Conservation (phyloP, 106 monocot species). For the Platanthera guangdongensis region DNA sequence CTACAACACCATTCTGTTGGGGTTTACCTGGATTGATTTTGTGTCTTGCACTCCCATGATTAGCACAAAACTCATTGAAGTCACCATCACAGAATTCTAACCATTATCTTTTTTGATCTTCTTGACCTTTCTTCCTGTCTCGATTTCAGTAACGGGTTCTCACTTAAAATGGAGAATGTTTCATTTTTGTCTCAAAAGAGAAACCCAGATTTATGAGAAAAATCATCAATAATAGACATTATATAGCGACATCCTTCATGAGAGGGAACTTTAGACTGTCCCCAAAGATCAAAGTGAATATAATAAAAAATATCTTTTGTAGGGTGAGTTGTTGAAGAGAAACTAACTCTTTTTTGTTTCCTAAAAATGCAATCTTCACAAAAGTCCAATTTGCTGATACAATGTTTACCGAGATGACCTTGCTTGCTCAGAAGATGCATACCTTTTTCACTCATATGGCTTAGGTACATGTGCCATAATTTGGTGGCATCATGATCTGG, state of each 20-base stretch:
- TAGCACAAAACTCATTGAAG: neutral
- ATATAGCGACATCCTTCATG: slow-evolving; percentile 2
- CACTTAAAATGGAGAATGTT: neutral
- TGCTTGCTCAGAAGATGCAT: neutral
- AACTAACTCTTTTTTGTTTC: slow-evolving; percentile 2
- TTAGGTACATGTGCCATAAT: neutral
- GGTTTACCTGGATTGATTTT: neutral
- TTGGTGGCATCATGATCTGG: neutral
- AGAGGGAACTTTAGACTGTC: neutral
- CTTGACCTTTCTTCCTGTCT: neutral
- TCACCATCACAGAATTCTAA: neutral
- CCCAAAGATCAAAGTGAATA: slow-evolving; percentile 6
- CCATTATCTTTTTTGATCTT: neutral
- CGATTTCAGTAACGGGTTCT: neutral
- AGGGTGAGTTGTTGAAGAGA: neutral
- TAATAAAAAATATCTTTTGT: slow-evolving; percentile 6
- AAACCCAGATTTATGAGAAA: neutral
- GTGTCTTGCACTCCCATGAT: neutral
- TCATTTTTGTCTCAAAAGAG: neutral
- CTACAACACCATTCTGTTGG: neutral
- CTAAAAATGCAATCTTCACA: slow-evolving; percentile 14
- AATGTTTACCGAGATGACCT: neutral
- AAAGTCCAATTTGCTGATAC: neutral
- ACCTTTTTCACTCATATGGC: slow-evolving; percentile 1
- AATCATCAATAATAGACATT: neutral